A percentile compares a stretch with the other conserved stretches of the same genome.
Conservation (phyloP, 2,329 filamentous ascomycete genomes). For the Phaeosphaeria sp. region DNA sequence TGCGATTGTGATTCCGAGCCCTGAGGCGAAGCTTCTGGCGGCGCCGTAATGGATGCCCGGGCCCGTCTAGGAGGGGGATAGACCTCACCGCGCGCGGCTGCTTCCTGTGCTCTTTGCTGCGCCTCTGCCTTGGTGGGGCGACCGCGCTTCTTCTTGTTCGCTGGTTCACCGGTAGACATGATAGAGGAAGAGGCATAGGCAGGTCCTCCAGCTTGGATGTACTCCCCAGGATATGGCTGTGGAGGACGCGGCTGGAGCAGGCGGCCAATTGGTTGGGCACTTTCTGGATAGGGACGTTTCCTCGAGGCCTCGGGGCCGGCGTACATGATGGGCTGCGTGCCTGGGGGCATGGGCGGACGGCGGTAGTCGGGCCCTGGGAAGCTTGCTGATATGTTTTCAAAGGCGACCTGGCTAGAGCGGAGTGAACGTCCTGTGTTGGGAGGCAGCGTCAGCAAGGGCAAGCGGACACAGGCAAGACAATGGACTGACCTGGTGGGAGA, state of each 20-base stretch:
- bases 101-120: conserved; percentile 52
- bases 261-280: conserved; percentile 45
- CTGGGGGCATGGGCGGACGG: conserved; percentile 33
- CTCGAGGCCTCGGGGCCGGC: conserved; percentile 40
- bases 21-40: conserved; percentile 29
- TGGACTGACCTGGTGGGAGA: conserved; percentile 56
- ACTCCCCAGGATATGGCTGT: conserved; percentile 42
- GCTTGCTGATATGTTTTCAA: conserved; percentile 34
- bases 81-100: conserved; percentile 47
- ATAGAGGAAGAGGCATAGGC: conserved; percentile 37
- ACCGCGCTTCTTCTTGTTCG: conserved; percentile 56
- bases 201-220: conserved; percentile 31
- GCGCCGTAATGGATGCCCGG: conserved; percentile 37
- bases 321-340: conserved; percentile 34
- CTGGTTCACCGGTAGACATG: conserved; percentile 41
- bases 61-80: conserved; percentile 47
- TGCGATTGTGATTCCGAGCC: conserved; percentile 31
- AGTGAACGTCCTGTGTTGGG: conserved; percentile 42
- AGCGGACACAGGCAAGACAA: background rate
- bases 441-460: conserved; percentile 15
- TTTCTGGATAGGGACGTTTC: conserved; percentile 45
- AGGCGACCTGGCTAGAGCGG: conserved; percentile 46
- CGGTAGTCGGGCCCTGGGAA: conserved; percentile 36
- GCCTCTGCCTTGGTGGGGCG: conserved; percentile 57
- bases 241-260: conserved; percentile 55